Conservation (phyloP, 2,329 filamentous ascomycete species). For the Colletotrichum cuscutae region DNA sequence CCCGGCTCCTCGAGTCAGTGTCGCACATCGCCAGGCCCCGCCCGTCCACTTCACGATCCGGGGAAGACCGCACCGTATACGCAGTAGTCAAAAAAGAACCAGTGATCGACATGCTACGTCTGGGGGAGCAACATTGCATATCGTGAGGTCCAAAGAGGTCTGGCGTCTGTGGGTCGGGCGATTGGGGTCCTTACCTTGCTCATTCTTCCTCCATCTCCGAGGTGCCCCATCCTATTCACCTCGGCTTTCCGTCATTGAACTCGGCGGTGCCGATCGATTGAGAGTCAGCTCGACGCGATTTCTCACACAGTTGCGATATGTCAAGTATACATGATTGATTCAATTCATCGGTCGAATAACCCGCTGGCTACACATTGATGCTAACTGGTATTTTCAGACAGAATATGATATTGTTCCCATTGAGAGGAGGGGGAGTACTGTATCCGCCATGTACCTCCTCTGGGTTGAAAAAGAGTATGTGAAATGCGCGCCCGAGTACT, state of each 20-base stretch:
- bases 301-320: neutral
- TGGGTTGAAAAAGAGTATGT: neutral
- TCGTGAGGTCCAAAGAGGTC: neutral
- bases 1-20: constrained; percentile 20
- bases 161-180: neutral
- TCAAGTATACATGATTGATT: neutral
- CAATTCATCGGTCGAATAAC: neutral
- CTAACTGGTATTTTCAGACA: neutral
- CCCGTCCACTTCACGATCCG: constrained; percentile 1
- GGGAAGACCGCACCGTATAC: constrained; percentile 1
- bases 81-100: no score
- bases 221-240: neutral
- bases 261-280: neutral
- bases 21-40: constrained; percentile 7
- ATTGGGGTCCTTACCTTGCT: neutral
- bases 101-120: constrained; percentile 14
- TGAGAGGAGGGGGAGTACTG: constrained; percentile 33
- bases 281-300: neutral
- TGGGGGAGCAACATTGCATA: neutral
- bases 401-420: neutral
- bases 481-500: constrained; percentile 10
- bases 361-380: neutral
- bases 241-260: neutral
- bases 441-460: constrained; percentile 34
- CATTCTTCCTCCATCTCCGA: neutral